Base-by-base conservation (phyloP, 768 basidiomycete genomes). In the Tylopilus vinaceipallidus region DNA sequence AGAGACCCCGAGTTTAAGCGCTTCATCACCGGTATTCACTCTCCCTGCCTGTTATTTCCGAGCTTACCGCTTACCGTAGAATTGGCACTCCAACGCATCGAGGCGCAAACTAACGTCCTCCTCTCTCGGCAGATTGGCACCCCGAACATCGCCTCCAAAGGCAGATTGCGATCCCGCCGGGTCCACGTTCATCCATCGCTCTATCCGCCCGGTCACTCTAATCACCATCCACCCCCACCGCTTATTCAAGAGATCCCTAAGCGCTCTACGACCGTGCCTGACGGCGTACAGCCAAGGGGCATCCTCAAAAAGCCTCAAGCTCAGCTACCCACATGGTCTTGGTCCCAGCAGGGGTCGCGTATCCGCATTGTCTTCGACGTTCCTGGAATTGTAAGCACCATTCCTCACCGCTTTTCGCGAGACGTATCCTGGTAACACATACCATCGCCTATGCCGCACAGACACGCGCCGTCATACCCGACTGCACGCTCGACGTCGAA, bases 61-160 rank as follows among this genome's bases (percentile, higher is more conserved):
- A 24, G 40, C 57, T 61, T 44, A 59, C 30, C 51, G 51, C 49
- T 33, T 39, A 11, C 36, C 30, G 29, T 22, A 90, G 87, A 90
- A 66, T 75, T 88, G 10, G 81, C 82, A 0, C 63, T 89, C 4
- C 84, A 85, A 57, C 80, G 79, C 9, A 78, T 87, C 39, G 85
- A 88, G 68, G 74, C 75, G 0, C 83, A 86, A 53, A 75, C 78
- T 8, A 60, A 73, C 4, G 60, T 88, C n/a, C 55, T 72, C 0
- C 76, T 91, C 37, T 88, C 88, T 1, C 79, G 87, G 20, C 74
- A 80, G 41, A 81, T 91, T 52, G 77, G 77, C 20, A 85, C 79
- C 0, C 89, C 89, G 6, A 92, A 91, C 65, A 88, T 92, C 45
- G 68, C 77, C 3, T 82, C 82, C 45, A 92, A 91, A 64, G 89